Base-by-base conservation (phyloP, 768 basidiomycete genomes). In the Tulasnella sp. region DNA sequence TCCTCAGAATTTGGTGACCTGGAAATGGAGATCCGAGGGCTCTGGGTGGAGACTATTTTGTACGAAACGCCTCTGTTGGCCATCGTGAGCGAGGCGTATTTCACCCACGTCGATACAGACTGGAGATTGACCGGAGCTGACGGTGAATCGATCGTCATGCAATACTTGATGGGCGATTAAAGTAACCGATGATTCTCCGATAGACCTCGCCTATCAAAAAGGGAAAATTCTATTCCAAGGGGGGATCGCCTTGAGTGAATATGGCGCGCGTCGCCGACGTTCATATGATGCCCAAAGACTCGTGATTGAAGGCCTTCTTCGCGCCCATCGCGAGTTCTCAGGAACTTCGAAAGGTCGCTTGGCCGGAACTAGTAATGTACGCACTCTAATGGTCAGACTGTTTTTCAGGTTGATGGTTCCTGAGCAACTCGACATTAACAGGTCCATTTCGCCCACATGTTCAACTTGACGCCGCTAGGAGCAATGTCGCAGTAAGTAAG, bases 21-120 rank as follows among this genome's bases (percentile, higher is more conserved):
- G 46, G 91, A 95, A 83, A 93, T 99, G 78, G 91, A 92, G 81
- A 90, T 91, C 8, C 84, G 83, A 41, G 96, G 95, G 8, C 89
- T 89, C 6, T 97, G 96, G 96, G 86, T 86, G 0, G 94, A 96
- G 82, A 90, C 94, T 11, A 97, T 99, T 80, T 87, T 98, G 40
- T 99, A 97, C 92, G 98, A 99, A 87, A 96, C 98, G 1, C 97
- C 96, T 0, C 87, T 99, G 75, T 96, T 99, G 96, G 92, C 96
- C 18, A 92, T 92, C 82, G 87, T 99, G 76, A 96, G 94, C 83
- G 96, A 99, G 85, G 91, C 92, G 28, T 97, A 95, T 86, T 99
- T 97, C 86, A 88, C 86, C 31, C 89, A 89, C 24, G 92, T 91
- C 50, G 90, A 90, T 83, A 93, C 88, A 1, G 93, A 97, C 83